Conservation (phyloP, 768 basidiomycete genomes). For the Suillus decipiens region DNA sequence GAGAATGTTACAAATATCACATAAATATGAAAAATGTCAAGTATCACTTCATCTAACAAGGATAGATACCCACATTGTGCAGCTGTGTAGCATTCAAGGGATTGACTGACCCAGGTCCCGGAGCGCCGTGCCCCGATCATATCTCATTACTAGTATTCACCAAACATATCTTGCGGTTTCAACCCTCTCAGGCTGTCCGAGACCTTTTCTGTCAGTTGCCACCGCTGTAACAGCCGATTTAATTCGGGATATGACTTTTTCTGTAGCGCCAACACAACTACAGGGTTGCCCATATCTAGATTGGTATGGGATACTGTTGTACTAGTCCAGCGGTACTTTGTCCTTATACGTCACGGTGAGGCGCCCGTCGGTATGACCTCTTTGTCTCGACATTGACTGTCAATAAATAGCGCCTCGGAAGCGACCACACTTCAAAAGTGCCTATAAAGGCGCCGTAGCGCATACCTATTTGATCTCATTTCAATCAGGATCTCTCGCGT, state of each 20-base stretch:
- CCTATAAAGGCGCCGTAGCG: background rate
- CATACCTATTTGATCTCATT: background rate
- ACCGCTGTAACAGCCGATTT: conserved; percentile 56
- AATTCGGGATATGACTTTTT: conserved; percentile 49
- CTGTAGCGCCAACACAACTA: conserved; percentile 54
- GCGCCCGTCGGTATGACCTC: background rate
- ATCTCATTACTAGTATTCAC: conserved; percentile 53
- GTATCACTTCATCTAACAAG: conserved; percentile 46
- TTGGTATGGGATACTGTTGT: conserved; percentile 56
- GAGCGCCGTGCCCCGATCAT: conserved; percentile 41
- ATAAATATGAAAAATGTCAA: too few relatives aligned
- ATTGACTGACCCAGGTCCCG: conserved; percentile 42
- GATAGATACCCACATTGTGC: conserved; percentile 64
- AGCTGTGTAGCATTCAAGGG: conserved; percentile 52
- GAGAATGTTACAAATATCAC: too few relatives aligned
- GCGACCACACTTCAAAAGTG: background rate
- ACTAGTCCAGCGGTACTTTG: conserved; percentile 43
- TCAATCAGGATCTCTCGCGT: background rate
- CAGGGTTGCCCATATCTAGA: conserved; percentile 65
- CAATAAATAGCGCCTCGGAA: background rate
- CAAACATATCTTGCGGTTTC: conserved; percentile 48
- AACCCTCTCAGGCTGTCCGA: conserved; percentile 52
- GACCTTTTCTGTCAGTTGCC: conserved; percentile 38
- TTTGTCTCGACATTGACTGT: background rate
- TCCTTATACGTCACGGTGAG: conserved; percentile 11